Evolutionary conservation across 2,329 filamentous ascomycete genomes (phyloP).

Genomic region (Fusarium udum): DNA sequence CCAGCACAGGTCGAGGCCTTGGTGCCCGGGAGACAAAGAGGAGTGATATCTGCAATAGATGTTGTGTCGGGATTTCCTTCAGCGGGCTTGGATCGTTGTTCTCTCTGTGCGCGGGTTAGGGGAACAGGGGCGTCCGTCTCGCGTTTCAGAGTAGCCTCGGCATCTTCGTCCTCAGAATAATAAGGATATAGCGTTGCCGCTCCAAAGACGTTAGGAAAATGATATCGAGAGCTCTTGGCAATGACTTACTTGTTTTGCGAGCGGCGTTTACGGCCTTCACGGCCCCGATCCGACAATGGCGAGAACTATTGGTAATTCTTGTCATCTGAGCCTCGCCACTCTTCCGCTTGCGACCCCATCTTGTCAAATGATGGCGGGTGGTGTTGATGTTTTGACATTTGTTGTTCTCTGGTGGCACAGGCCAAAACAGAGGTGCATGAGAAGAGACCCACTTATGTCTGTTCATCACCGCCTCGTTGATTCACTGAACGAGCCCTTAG

Average conservation of each 20-base stretch:
- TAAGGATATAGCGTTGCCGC: too few relatives aligned
- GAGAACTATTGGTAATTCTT: too few relatives aligned
- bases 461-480: fast-evolving
- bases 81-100: too few relatives aligned
- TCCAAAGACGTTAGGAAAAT: background rate
- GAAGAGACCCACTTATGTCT: background rate
- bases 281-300: too few relatives aligned
- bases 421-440: background rate
- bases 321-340: background rate
- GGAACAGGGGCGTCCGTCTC: background rate
- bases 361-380: fast-evolving
- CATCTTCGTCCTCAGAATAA: background rate
- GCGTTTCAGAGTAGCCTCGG: background rate
- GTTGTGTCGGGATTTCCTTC: background rate
- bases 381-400: background rate
- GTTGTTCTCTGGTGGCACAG: background rate
- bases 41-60: background rate
- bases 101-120: too few relatives aligned
- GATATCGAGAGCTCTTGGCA: background rate
- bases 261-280: too few relatives aligned
- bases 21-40: background rate
- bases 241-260: background rate
- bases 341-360: fast-evolving
- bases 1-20: background rate
- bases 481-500: fast-evolving